phyloP scores from a whole-genome alignment of 2,329 filamentous ascomycete species.

The Dactylellina sp. region DNA sequence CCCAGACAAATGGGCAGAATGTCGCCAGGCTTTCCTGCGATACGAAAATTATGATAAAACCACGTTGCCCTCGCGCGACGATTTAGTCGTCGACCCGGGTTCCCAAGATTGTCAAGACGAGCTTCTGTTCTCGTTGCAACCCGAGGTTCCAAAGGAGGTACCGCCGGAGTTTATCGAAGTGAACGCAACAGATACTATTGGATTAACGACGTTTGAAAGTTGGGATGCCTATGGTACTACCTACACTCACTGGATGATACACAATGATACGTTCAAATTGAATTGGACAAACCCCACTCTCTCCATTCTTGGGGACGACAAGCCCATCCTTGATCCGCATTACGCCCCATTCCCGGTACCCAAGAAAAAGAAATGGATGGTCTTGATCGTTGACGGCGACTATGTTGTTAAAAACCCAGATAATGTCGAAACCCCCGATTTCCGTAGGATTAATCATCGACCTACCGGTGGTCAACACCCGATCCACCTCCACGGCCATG shows the following conservation, averaged over 20 bases:
- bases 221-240: not conserved
- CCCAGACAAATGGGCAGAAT: not conserved
- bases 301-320: constrained; percentile 9
- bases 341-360: constrained; percentile 34
- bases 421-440: constrained; percentile 57
- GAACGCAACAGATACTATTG: not conserved
- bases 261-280: constrained; percentile 4
- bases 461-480: not conserved
- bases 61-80: not conserved
- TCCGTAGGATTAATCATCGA: not conserved
- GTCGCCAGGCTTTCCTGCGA: constrained; percentile 1
- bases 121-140: not conserved
- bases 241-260: not conserved
- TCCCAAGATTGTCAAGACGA: not conserved
- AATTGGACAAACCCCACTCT: constrained; percentile 11
- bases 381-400: constrained; percentile 4
- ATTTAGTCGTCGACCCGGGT: not conserved
- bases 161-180: not conserved
- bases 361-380: constrained; percentile 13
- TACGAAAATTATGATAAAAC: not conserved
- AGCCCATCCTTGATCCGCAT: constrained; percentile 12
- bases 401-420: not conserved
- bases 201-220: not conserved
- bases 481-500: constrained; percentile 69
- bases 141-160: not conserved